A percentile compares a stretch with the other conserved stretches of the same genome.
phyloP scores from a whole-genome alignment of 192 early-diverging fungal species.

The Entophlyctis helioformis region DNA sequence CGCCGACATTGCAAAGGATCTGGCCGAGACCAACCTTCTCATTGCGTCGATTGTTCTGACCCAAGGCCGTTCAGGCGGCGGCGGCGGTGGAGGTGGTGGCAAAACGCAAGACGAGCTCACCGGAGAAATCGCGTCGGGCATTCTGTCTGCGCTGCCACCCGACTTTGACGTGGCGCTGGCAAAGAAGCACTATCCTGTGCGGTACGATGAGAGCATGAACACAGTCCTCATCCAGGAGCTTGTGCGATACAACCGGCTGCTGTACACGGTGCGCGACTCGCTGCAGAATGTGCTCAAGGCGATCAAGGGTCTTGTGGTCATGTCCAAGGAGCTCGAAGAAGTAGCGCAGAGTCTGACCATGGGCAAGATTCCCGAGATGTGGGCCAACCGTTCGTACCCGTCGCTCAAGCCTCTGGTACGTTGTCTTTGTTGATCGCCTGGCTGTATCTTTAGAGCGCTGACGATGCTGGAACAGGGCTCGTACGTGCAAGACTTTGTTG shows the following conservation, averaged over 20 bases:
- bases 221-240: slow-evolving; percentile 53
- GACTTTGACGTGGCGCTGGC: slow-evolving; percentile 28
- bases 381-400: slow-evolving; percentile 48
- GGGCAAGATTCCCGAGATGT: slow-evolving; percentile 46
- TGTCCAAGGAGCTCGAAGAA: slow-evolving; percentile 53
- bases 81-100: slow-evolving; percentile 13
- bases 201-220: slow-evolving; percentile 48
- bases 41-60: slow-evolving; percentile 38
- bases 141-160: slow-evolving; percentile 22
- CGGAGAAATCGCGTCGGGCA: slow-evolving; percentile 36
- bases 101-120: slow-evolving; percentile 38
- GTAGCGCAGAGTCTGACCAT: slow-evolving; percentile 33
- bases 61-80: slow-evolving; percentile 24
- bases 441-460: too few relatives aligned
- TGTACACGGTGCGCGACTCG: slow-evolving; percentile 35
- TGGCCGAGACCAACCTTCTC: slow-evolving; percentile 39
- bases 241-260: slow-evolving; percentile 43
- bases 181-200: slow-evolving; percentile 36
- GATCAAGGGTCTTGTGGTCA: slow-evolving; percentile 48
- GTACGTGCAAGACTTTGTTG: slow-evolving; percentile 40
- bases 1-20: slow-evolving; percentile 48
- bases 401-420: slow-evolving; percentile 44
- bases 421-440: too few relatives aligned
- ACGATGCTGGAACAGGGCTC: slow-evolving; percentile 16
- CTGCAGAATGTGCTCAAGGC: slow-evolving; percentile 48